Evolutionary conservation across 805 yeast species (phyloP).

Genomic region (Starmera dryadoides): DNA sequence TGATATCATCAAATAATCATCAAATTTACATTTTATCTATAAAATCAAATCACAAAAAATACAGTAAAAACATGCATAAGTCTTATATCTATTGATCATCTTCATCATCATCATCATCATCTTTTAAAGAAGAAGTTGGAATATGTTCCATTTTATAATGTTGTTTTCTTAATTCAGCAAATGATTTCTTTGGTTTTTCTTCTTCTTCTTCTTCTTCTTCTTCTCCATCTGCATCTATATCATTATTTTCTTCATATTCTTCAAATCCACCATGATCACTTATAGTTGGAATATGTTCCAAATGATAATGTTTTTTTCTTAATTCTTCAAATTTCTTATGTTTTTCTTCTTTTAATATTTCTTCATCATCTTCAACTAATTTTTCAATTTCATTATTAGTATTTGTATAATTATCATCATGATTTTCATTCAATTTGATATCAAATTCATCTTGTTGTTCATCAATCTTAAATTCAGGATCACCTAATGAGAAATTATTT

Average conservation of each 20-base stretch:
- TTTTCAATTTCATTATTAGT: too few relatives aligned
- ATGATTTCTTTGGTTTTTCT: conserved; percentile 40
- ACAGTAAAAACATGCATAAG: background rate
- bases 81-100: conserved; percentile 1
- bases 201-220: conserved; percentile 8
- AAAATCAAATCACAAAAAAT: too few relatives aligned
- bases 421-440: conserved; percentile 23
- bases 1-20: too few relatives aligned
- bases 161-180: conserved; percentile 18
- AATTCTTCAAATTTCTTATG: conserved; percentile 61
- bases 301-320: conserved; percentile 76
- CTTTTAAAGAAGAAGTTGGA: background rate
- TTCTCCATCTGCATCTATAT: conserved; percentile 13
- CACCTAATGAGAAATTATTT: conserved; percentile 51
- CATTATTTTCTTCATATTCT: conserved; percentile 21
- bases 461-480: conserved; percentile 36
- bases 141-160: conserved; percentile 16
- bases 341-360: conserved; percentile 36
- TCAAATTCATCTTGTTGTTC: conserved; percentile 18
- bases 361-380: too few relatives aligned
- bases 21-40: too few relatives aligned
- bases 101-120: conserved; percentile 3
- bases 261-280: conserved; percentile 1
- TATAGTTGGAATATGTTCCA: conserved; percentile 33
- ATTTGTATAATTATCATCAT: conserved; percentile 22